Evolutionary conservation across 1,284 basidiomycete species (phyloP), one percentile per base, ranked within the genome.

Genomic region (Leccinum glutinopallens): DNA sequence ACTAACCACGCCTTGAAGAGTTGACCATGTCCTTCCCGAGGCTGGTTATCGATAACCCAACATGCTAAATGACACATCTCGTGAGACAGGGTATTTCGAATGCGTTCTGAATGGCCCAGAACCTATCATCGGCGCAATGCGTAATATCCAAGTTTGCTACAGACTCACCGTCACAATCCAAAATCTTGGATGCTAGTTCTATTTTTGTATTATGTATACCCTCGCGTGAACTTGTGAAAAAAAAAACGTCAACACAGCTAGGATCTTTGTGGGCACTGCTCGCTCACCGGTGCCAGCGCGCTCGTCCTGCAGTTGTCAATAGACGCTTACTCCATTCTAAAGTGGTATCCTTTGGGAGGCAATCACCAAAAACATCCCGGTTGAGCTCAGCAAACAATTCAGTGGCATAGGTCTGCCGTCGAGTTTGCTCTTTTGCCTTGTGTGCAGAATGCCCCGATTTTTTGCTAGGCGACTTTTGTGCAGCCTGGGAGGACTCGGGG

Each of bases 21-120:
- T 15, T 75, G 79, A 13, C 91, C 92, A 69, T 94, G 92, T 15
- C 82, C 82, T 73, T 90, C 90, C 60, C 86, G 84, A 4, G 87
- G 82, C 29, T 86, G 81, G 10, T 82, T 77, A 71, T 90, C 84
- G 61, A 94, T 89, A 37, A 90, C 79, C 93, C 93, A 95, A 63
- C 85, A 87, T 5, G 92, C 92, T 33, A 95, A 77, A 75, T 94
- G 93, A 67, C 93, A 95, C 88, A 95, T 92, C 75, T 95, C 93
- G 70, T 95, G 93, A 33, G 90, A 86, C 3, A 95, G 77, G 0
- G 93, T 95, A 72, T 91, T 87, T 22, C 87, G 80, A 49, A 95
- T 87, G 29, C 91, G 85, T 63, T 90, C 90, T 93, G 63, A 54
- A 55, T 51, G 15, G 5, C 13, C 35, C 22, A 49, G 6, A 55